Percentiles rank a stretch among this genome's conserved stretches.
phyloP scores from a whole-genome alignment of 306 rosid genomes.

The Trifolium pratense region DNA sequence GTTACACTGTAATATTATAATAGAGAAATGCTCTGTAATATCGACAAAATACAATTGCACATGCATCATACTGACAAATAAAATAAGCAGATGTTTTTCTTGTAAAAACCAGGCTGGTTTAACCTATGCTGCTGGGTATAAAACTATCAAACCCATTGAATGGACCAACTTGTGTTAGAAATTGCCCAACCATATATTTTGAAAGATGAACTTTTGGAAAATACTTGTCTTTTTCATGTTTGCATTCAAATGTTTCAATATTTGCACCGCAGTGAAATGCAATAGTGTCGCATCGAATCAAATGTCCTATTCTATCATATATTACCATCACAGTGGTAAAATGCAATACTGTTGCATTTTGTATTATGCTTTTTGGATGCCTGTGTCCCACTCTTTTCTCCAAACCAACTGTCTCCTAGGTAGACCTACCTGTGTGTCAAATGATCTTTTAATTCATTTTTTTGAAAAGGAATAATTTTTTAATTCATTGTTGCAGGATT shows the following conservation, averaged over 20 bases:
- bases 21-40: slow-evolving; percentile 5
- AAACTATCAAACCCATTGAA: slow-evolving; percentile 18
- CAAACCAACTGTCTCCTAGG: slow-evolving; percentile 23
- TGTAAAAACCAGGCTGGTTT: slow-evolving; percentile 18
- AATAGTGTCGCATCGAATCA: slow-evolving; percentile 7
- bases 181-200: background rate
- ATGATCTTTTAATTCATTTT: slow-evolving; percentile 29
- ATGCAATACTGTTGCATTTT: slow-evolving; percentile 10
- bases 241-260: background rate
- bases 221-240: slow-evolving; percentile 5
- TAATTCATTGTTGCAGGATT: slow-evolving; percentile 16
- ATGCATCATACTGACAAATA: background rate
- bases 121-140: slow-evolving; percentile 24
- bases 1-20: background rate
- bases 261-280: slow-evolving; percentile 10
- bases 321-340: slow-evolving; percentile 10
- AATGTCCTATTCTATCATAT: background rate
- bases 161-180: slow-evolving; percentile 14
- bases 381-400: slow-evolving; percentile 13
- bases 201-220: background rate
- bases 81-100: slow-evolving; percentile 21
- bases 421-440: background rate
- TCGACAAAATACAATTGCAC: background rate
- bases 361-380: slow-evolving; percentile 25
- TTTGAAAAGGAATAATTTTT: slow-evolving; percentile 4